Conservation (phyloP, 2,329 filamentous ascomycete genomes). For the Ophiostoma perfectum region DNA sequence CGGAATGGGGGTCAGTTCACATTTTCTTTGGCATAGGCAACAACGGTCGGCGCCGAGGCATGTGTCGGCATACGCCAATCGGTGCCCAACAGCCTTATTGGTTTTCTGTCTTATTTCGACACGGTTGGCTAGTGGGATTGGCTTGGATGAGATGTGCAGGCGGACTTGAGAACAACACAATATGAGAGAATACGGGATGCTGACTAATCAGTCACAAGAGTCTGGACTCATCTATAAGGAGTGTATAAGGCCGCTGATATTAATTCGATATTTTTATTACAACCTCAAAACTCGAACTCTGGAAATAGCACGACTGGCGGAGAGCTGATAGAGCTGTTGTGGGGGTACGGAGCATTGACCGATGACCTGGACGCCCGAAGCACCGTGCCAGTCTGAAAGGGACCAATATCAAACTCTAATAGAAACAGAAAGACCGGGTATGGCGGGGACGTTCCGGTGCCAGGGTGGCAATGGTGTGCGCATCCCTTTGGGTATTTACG, state of each 20-base stretch:
- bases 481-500: background rate
- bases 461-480: background rate
- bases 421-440: background rate
- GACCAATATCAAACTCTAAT: background rate
- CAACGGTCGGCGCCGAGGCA: background rate
- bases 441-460: background rate
- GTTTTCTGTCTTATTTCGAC: background rate
- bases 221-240: background rate
- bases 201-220: background rate
- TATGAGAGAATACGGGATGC: no score
- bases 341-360: background rate
- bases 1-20: background rate
- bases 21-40: background rate
- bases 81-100: background rate
- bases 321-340: background rate
- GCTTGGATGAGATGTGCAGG: background rate
- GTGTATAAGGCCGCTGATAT: background rate
- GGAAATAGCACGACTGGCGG: background rate
- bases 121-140: background rate
- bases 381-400: background rate
- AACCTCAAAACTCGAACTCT: background rate
- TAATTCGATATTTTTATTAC: background rate
- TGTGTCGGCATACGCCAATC: background rate
- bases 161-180: background rate
- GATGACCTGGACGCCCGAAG: background rate